Conservation (phyloP, 805 yeast species). For the Saccharomyces jurei region DNA sequence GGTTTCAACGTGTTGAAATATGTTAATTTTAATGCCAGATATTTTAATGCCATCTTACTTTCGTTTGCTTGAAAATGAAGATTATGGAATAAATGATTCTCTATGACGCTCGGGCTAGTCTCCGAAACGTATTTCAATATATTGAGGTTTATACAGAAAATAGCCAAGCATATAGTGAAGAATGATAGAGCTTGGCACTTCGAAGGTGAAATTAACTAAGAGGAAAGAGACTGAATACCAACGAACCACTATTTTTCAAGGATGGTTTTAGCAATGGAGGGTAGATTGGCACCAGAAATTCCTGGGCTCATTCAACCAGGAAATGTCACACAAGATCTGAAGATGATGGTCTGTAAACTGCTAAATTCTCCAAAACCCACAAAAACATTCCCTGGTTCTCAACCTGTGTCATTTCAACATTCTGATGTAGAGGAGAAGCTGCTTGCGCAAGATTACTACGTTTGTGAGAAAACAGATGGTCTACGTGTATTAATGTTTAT, state of each 20-base stretch:
- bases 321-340: slow-evolving; percentile 58
- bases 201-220: not conserved
- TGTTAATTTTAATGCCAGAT: not conserved
- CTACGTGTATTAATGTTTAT: slow-evolving; percentile 71
- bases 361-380: slow-evolving; percentile 45
- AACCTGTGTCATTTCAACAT: slow-evolving; percentile 85
- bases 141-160: not conserved
- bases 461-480: slow-evolving; percentile 95
- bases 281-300: slow-evolving; percentile 62
- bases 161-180: not conserved
- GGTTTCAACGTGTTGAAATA: not conserved
- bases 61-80: not conserved
- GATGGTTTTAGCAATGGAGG: slow-evolving; percentile 16
- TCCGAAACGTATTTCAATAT: not conserved
- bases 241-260: not conserved
- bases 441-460: slow-evolving; percentile 70
- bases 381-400: slow-evolving; percentile 76
- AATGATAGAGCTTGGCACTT: not conserved
- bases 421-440: slow-evolving; percentile 59
- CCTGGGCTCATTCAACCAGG: slow-evolving; percentile 80
- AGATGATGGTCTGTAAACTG: slow-evolving; percentile 57
- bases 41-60: not conserved
- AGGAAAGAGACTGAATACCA: not conserved
- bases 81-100: not conserved
- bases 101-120: not conserved